Base-by-base conservation (phyloP, 2,329 filamentous ascomycete genomes). In the Monosporascus sp. region DNA sequence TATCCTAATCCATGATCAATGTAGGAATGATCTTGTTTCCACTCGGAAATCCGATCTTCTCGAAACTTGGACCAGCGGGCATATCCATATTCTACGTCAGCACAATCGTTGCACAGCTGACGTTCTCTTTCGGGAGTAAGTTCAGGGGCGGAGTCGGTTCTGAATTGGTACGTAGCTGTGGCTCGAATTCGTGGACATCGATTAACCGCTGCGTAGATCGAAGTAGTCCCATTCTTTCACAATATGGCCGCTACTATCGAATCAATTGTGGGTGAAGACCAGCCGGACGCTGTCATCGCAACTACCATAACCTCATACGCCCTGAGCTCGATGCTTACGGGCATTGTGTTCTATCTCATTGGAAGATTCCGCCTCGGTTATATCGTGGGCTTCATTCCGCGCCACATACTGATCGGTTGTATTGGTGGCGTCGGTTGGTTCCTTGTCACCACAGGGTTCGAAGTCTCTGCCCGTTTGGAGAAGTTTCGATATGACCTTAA, bases 11-110 rank as follows among this genome's bases (percentile, higher is more conserved):
- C 41, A 31, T 51, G 53, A 41, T 56, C 54, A 43, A 46, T 49
- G 40, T 55, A 86, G 84, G 90, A 62, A 94, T 96, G 88, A 96
- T 97, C 64, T 74, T 99, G 14, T 99, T 99, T 61, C 94, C 94
- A 0, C 79, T 99, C 0, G 92, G 93, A 7, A 88, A 90, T 58
- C 84, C 90, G 7, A 81, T 96, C 20, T 99, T 99, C 69, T 83
- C 87, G 27, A 82, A 87, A 57, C 83, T 97, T 7, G 94, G 93
- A 2, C 87, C 93, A 1, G 93, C 96, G 53, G 94, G 94, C 24
- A 96, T 99, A 52, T 96, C 94, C 1, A 97, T 99, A 72, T 99
- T 97, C 74, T 99, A 97, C 69, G 90, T 99, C 61, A 97, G 92
- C 78, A 97, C 92, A 53, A 96, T 99, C 58, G 82, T 97, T 41